These are phyloP conservation scores for Talaromyces sp. DNA, from an alignment of 2,329 filamentous ascomycete species.

Conservation along the genomic window DNA sequence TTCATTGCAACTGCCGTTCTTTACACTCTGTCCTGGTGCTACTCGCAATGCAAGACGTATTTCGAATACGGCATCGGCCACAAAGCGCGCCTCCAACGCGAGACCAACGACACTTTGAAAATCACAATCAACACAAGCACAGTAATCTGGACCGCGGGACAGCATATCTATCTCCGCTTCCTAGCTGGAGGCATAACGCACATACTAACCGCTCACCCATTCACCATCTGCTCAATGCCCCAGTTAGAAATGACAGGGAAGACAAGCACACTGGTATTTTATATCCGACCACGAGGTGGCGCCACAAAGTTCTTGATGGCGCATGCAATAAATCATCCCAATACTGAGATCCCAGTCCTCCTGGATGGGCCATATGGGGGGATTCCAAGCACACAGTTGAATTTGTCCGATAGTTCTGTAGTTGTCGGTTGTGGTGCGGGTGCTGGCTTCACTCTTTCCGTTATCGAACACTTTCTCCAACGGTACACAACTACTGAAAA, in stretches of 20 bases:
- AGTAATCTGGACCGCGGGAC: constrained; percentile 59
- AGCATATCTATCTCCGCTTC: constrained; percentile 61
- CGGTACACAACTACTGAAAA: background rate
- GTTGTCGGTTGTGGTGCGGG: constrained; percentile 57
- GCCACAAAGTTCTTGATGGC: constrained; percentile 47
- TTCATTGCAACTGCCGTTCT: constrained; percentile 56
- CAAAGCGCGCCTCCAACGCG: constrained; percentile 50
- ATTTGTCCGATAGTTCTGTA: constrained; percentile 42
- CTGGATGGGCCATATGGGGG: constrained; percentile 61
- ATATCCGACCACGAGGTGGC: constrained; percentile 50
- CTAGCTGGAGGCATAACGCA: constrained; percentile 44
- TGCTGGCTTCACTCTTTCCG: constrained; percentile 51
- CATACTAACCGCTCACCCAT: constrained; percentile 61
- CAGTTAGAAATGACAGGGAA: constrained; percentile 49
- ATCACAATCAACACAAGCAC: constrained; percentile 49
- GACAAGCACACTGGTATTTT: constrained; percentile 53
- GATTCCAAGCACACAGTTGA: constrained; percentile 36
- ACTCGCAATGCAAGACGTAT: constrained; percentile 46
- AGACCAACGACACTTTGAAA: constrained; percentile 41
- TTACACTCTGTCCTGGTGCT: constrained; percentile 49
- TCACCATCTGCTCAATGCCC: constrained; percentile 56
- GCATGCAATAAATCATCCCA: constrained; percentile 38
- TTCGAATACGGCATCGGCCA: constrained; percentile 50
- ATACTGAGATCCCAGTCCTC: constrained; percentile 43
- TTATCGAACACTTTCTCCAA: constrained; percentile 34